Conservation (phyloP, 768 basidiomycete genomes). For the Chlorophyllum brunneum region DNA sequence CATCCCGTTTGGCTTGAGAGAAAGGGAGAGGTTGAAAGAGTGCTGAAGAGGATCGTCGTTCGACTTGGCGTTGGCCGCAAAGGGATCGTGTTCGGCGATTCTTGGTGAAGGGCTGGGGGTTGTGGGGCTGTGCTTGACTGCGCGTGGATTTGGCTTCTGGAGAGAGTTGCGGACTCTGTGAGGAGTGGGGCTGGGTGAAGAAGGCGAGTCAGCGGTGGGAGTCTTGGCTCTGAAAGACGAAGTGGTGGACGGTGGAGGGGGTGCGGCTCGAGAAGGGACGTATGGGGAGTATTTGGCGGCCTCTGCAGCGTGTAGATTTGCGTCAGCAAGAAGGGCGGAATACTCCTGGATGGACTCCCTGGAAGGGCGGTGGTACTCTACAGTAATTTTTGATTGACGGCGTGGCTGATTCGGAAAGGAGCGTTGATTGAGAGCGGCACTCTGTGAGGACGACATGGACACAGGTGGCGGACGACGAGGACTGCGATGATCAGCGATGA, state of each 20-base stretch:
- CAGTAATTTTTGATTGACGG: constrained; percentile 58
- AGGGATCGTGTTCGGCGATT: constrained; percentile 53
- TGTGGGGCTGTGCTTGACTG: constrained; percentile 51
- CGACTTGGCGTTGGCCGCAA: constrained; percentile 39
- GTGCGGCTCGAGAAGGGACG: constrained; percentile 35
- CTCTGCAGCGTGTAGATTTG: constrained; percentile 51
- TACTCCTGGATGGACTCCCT: constrained; percentile 77
- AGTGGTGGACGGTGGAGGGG: constrained; percentile 26
- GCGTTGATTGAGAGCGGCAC: constrained; percentile 43
- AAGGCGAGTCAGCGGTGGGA: constrained; percentile 40
- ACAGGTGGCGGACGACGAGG: constrained; percentile 4
- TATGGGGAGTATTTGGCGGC: constrained; percentile 36
- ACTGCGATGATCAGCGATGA: constrained; percentile 5
- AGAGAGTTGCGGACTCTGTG: constrained; percentile 50
- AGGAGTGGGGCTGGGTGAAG: constrained; percentile 24
- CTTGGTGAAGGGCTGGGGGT: constrained; percentile 31
- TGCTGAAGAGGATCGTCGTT: constrained; percentile 19
- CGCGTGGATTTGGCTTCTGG: constrained; percentile 55
- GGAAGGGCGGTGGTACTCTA: constrained; percentile 75
- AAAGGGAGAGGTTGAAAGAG: constrained; percentile 25
- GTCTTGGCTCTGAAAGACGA: constrained; percentile 40
- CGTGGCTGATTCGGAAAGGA: constrained; percentile 36
- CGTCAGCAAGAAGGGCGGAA: constrained; percentile 64
- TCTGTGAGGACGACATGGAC: constrained; percentile 42
- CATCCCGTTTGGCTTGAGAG: constrained; percentile 30